Evolutionary conservation across 768 basidiomycete species (phyloP).

Genomic region (Kwoniella botswanensis): DNA sequence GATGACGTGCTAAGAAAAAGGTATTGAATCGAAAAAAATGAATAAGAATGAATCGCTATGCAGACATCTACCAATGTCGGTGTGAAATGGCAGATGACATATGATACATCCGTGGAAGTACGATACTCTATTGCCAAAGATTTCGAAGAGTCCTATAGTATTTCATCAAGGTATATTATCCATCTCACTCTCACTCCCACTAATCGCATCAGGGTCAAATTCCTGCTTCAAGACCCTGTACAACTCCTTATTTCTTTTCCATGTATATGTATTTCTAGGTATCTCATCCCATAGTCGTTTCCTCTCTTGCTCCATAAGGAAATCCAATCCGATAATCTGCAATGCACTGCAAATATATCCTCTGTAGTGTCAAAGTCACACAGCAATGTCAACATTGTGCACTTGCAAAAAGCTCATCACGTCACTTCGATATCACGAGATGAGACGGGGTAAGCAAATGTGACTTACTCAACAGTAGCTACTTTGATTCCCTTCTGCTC

Average conservation of each 20-base stretch:
- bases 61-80: no score
- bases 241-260: slow-evolving; percentile 10
- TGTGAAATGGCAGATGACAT: no score
- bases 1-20: no score
- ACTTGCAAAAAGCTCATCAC: neutral
- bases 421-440: no score
- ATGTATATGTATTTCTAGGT: slow-evolving; percentile 7
- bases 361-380: slow-evolving; percentile 5
- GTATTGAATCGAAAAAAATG: no score
- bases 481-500: slow-evolving; percentile 21
- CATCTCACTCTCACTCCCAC: neutral
- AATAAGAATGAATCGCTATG: no score
- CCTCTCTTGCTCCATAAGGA: slow-evolving; percentile 16
- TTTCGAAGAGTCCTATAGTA: neutral
- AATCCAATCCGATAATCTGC: slow-evolving; percentile 5
- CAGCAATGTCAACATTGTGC: neutral
- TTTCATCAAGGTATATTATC: neutral
- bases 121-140: neutral
- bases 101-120: neutral
- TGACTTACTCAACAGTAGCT: slow-evolving; percentile 38
- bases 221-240: slow-evolving; percentile 4
- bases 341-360: slow-evolving; percentile 31
- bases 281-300: slow-evolving; percentile 24
- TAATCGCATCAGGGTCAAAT: neutral
- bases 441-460: neutral